Evolutionary conservation across 306 rosid species (phyloP).

Genomic region (Vachellia collinsii): DNA sequence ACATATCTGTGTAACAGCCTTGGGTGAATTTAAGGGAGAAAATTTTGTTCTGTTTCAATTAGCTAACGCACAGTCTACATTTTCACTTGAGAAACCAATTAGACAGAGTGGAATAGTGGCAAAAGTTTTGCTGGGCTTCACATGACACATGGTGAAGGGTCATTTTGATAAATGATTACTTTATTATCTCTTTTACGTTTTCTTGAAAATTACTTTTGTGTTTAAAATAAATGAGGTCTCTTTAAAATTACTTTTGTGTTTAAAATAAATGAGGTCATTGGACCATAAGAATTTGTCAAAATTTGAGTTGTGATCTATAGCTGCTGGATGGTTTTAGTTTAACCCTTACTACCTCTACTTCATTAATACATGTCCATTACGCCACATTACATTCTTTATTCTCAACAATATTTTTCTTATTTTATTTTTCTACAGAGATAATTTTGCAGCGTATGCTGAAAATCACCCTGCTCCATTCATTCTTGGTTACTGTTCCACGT

Average conservation of each 20-base stretch:
- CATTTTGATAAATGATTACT: slow-evolving; percentile 2
- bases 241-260: too few relatives aligned
- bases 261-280: not conserved
- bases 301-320: not conserved
- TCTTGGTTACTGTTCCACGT: slow-evolving; percentile 87
- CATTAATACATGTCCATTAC: not conserved
- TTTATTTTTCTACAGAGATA: slow-evolving; percentile 53
- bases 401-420: not conserved
- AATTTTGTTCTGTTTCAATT: not conserved
- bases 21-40: not conserved
- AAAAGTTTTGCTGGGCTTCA: not conserved
- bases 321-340: not conserved
- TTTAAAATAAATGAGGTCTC: not conserved
- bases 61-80: not conserved
- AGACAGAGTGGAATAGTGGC: not conserved
- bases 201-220: not conserved
- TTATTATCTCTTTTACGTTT: not conserved
- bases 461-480: slow-evolving; percentile 73
- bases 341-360: not conserved
- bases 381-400: not conserved
- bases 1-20: not conserved
- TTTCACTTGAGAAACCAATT: slow-evolving; percentile 13
- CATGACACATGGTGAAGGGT: not conserved
- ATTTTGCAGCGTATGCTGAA: slow-evolving; percentile 64
- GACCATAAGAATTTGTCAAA: not conserved